Base-by-base conservation (phyloP, 2,329 filamentous ascomycete species). In the Hawksworthiomyces lignivorus region DNA sequence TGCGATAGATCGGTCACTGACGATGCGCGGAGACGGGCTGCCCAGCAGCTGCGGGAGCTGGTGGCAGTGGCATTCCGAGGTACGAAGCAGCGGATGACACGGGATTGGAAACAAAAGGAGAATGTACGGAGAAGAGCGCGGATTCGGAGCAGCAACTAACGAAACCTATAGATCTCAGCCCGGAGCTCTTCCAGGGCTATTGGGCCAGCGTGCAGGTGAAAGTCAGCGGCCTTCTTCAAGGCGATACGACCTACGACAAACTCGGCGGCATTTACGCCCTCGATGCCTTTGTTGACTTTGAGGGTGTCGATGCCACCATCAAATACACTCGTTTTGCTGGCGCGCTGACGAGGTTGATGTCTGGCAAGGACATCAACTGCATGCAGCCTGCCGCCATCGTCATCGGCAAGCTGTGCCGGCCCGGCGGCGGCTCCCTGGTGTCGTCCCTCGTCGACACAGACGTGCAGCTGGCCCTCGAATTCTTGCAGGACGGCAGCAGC, bases 401-500 rank as follows among this genome's bases (percentile, higher is more conserved):
- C 4, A 72, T 98, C 21, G 92, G 92, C 34, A 86, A 89, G 58
- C 75, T 98, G 46, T 94, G 90, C 48, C 82, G 87, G 52, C 92
- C 92, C 0, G 92, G 92, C 48, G 92, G 92, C 48, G 92, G 92
- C 46, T 89, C 92, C 24, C 72, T 97, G 49, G 95, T 94, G 33
- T 94, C 90, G 7, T 90, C 97, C 62, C 71, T 98, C 41, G 92
- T 98, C 44, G 92, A 98, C 58, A 90, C 88, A 41, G 90, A 98
- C 63, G 89, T 97, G 48, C 94, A 96, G 62, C 92, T 88, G 15
- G 89, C 94, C 2, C 72, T 98, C 41, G 92, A 98, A 66, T 97
- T 89, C 86, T 77, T 98, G 44, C 90, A 97, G 59, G 89, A 89
- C 36, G 94, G 97, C 59, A 79, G 90, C 51, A 82, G 94, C 53